Evolutionary conservation across 2,329 filamentous ascomycete genomes (phyloP).

Genomic region (Neurospora crassa): DNA sequence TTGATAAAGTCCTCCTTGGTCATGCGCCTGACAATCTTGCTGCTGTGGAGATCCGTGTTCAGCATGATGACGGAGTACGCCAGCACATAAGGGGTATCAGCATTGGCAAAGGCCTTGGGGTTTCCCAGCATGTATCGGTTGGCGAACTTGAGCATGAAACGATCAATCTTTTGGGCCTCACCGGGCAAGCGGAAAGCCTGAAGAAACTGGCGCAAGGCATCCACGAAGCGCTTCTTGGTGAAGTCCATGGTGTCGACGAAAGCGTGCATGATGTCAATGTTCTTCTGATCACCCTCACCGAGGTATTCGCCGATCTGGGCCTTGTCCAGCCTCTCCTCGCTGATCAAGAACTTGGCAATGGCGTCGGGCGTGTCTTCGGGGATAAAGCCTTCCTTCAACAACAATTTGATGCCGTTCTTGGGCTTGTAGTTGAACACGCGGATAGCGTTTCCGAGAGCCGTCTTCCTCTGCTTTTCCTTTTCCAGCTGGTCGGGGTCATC

Average conservation of each 20-base stretch:
- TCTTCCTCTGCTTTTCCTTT: conserved; percentile 89
- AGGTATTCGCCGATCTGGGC: conserved; percentile 87
- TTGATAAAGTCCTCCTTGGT: conserved; percentile 97
- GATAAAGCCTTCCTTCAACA: conserved; percentile 83
- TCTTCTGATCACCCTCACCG: conserved; percentile 84
- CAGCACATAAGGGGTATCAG: conserved; percentile 92
- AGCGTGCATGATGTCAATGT: conserved; percentile 96
- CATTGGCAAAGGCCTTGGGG: conserved; percentile 94
- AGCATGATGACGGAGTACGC: conserved; percentile 95
- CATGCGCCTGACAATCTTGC: conserved; percentile 78
- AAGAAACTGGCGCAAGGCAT: conserved; percentile 81
- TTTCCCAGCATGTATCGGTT: conserved; percentile 93
- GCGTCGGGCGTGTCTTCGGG: conserved; percentile 66
- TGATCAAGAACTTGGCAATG: conserved; percentile 73
- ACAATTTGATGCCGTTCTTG: conserved; percentile 78
- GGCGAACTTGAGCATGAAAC: conserved; percentile 98
- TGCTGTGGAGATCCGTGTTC: conserved; percentile 91
- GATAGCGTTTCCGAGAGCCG: conserved; percentile 79
- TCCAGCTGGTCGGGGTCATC: conserved; percentile 94
- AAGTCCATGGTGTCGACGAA: conserved; percentile 98
- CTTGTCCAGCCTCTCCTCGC: conserved; percentile 81
- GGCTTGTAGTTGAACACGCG: conserved; percentile 97
- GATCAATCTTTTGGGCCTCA: conserved; percentile 97
- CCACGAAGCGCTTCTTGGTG: conserved; percentile 80
- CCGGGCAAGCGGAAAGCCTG: conserved; percentile 92